phyloP scores from a whole-genome alignment of 2,329 filamentous ascomycete genomes.

The Emericellopsis cladophorae region DNA sequence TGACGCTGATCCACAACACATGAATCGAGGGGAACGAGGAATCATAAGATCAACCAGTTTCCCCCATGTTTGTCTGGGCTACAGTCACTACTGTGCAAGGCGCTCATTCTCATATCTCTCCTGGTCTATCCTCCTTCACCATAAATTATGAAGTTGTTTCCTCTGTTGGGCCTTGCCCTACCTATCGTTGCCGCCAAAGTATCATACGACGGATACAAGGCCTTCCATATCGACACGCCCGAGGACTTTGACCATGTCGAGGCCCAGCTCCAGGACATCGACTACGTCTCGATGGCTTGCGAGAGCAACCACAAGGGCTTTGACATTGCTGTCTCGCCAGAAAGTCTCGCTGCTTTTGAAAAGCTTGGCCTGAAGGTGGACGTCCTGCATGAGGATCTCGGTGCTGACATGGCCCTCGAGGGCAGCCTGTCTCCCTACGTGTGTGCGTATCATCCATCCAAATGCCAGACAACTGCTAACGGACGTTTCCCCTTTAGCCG shows the following conservation, averaged over 20 bases:
- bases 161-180: constrained; percentile 2
- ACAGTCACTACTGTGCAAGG: too few relatives aligned
- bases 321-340: constrained; percentile 26
- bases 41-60: too few relatives aligned
- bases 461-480: not conserved
- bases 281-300: constrained; percentile 21
- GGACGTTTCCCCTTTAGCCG: not conserved
- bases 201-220: constrained; percentile 30
- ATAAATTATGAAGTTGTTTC: not conserved
- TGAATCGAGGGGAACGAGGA: too few relatives aligned
- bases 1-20: too few relatives aligned
- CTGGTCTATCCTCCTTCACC: not conserved
- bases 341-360: constrained; percentile 18
- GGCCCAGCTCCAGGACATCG: constrained; percentile 11
- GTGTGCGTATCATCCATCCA: constrained; percentile 7
- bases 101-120: not conserved
- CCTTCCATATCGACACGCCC: constrained; percentile 26
- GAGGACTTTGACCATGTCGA: constrained; percentile 17
- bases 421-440: constrained; percentile 14
- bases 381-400: constrained; percentile 26
- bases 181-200: constrained; percentile 30
- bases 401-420: constrained; percentile 22
- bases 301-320: constrained; percentile 8
- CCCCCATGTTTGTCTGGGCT: too few relatives aligned
- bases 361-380: constrained; percentile 16